Evolutionary conservation across 148 eudicot genomes (phyloP), one percentile per base, ranked within the genome.

Genomic region (Simmondsia chinensis): DNA sequence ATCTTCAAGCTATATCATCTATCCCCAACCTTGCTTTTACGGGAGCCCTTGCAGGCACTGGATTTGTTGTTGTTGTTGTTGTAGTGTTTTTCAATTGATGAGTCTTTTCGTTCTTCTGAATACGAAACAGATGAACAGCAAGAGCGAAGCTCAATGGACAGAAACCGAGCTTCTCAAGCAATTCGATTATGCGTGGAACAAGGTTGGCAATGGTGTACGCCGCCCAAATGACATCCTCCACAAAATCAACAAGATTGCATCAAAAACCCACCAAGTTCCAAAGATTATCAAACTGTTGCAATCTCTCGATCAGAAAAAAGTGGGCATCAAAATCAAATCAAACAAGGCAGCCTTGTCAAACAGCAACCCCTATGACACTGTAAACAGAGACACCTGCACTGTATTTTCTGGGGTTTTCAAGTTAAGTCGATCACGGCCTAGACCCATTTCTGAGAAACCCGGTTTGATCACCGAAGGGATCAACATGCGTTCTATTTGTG

Each of bases 161-260:
- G 95, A 89, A 79, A 62, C 73, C 38, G 51, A 63, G 59, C 73
- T 84, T 54, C 87, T 89, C 20, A 66, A 51, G 51, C 61, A 35
- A 12, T 84, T 89, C 45, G 87, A 89, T 57, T 89, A 89, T 60
- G 95, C 95, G 17, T 89, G 97, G 97, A 89, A 89, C 66, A 81
- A 73, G 72, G 78, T 68, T 17, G 68, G 71, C 27, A 89, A 89
- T 55, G 73, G 82, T 13, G 41, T 51, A 42, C 84, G 94, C 19
- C 97, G 97, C 27, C 82, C 65, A 18, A 38, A 56, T 36, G 94
- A 80, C 48, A 63, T 77, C 33, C 48, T 49, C 43, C 38, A 23
- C 20, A 81, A 69, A 42, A 60, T 84, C 7, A 72, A 81, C 4
- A 44, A 45, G 28, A 52, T 54, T n/a, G 34, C 56, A 36, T 40